Base-by-base conservation (phyloP, 2,329 filamentous ascomycete species). In the Fusarium pseudoanthophilum region DNA sequence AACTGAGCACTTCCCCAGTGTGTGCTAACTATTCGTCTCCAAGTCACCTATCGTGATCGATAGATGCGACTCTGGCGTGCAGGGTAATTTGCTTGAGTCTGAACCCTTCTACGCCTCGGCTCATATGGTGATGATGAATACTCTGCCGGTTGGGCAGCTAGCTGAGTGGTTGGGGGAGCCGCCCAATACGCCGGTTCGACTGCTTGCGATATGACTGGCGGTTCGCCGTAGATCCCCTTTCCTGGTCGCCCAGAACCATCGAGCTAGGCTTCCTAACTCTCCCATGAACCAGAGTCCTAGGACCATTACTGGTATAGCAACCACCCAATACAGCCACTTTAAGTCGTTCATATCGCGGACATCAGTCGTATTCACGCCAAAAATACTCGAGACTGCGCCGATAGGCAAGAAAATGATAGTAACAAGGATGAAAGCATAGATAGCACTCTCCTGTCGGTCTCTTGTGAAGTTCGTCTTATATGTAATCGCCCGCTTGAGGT, bases 301-400 rank as follows among this genome's bases (percentile, higher is more conserved):
- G 24, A 78, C 37, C 40, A 87, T 87, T 7, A 87, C 79, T 2
- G 85, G 85, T 16, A 88, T 62, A 4, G 86, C 85, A 1, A 83
- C 81, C 5, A 80, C 82, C 87, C 87, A 89, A 77, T 86, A 89
- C 7, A 84, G 74, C 83, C 85, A 86, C 77, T 88, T 85, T 7
- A 80, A 79, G 14, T 78, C 77, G n/a, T 84, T 79, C 82, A 87
- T 86, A 71, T 88, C 83, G 32, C 86, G 83, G 9, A 88, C 80
- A 72, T 88, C 87, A 55, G 78, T 79, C 8, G 85, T 86, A 75
- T 88, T 88, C 85, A 88, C 88, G 60, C 87, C 86, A 71, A 88
- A 86, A 63, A 87, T 83, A 74, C 83, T 85, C 16, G 85, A 83
- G 7, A 87, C 81, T 34, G 84, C 80, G 56, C 82, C 83, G 11